Conservation (phyloP, 2,329 filamentous ascomycete species). For the Xylariales sp. region DNA sequence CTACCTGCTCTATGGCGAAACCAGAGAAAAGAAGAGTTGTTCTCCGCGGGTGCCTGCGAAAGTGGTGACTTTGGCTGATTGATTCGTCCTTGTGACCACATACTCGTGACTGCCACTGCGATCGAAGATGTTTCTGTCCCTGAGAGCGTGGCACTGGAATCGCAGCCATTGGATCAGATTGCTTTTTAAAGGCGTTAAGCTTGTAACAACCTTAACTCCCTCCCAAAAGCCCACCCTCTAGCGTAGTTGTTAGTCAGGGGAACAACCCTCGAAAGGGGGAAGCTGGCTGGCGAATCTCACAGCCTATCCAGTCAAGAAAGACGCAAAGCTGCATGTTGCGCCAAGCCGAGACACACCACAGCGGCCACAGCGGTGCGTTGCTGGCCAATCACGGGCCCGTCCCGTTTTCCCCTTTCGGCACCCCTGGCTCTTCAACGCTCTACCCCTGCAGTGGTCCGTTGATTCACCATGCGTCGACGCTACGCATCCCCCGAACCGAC, state of each 20-base stretch:
- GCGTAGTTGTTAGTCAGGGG: neutral
- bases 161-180: no score
- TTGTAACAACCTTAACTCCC: no score
- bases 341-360: constrained; percentile 29
- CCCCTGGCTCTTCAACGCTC: constrained; percentile 12
- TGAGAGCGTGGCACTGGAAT: no score
- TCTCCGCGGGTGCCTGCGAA: no score
- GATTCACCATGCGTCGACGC: constrained; percentile 36
- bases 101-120: no score
- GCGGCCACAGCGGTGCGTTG: constrained; percentile 4
- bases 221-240: neutral
- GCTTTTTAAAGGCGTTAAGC: no score
- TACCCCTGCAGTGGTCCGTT: constrained; percentile 23
- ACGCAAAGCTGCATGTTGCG: constrained; percentile 17
- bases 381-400: constrained; percentile 3
- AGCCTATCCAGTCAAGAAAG: constrained; percentile 13
- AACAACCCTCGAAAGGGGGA: neutral
- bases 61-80: no score
- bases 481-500: constrained; percentile 24
- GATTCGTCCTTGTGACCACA: no score
- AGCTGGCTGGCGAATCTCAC: neutral
- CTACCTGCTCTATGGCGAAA: no score
- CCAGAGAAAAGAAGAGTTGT: no score
- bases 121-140: neutral
- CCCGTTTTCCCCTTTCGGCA: constrained; percentile 6